Evolutionary conservation across 305 asterid genomes (phyloP).

Genomic region (Fraxinus xanthoxyloides): DNA sequence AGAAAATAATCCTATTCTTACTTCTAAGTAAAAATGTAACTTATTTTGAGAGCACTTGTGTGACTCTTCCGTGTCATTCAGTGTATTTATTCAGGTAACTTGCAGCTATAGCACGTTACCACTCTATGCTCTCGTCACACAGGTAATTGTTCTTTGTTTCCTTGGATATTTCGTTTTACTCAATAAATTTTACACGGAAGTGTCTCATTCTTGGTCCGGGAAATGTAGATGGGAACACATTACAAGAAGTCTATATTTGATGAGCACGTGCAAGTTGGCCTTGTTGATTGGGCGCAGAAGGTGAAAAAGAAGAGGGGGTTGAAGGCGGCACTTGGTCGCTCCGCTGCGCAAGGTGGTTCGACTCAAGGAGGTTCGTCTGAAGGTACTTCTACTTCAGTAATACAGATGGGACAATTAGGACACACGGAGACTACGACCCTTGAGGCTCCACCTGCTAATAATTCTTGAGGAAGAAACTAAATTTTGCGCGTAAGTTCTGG

Average conservation of each 20-base stretch:
- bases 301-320: slow-evolving; percentile 56
- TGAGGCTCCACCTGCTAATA: slow-evolving; percentile 17
- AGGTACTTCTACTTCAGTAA: slow-evolving; percentile 27
- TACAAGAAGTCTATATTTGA: slow-evolving; percentile 90
- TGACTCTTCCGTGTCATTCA: slow-evolving; percentile 15
- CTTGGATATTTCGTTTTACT: not conserved
- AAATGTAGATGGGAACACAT: slow-evolving; percentile 82
- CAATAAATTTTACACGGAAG: not conserved
- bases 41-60: not conserved
- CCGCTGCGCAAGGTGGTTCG: slow-evolving; percentile 39
- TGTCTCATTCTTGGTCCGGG: not conserved
- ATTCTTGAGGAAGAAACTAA: slow-evolving; percentile 8
- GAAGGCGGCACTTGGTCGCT: slow-evolving; percentile 40
- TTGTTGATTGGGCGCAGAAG: slow-evolving; percentile 80
- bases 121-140: slow-evolving; percentile 86
- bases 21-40: not conserved
- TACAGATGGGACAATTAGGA: slow-evolving; percentile 47
- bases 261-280: slow-evolving; percentile 77
- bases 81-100: slow-evolving; percentile 79
- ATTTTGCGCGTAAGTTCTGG: not conserved
- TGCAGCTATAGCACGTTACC: slow-evolving; percentile 97
- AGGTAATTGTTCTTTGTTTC: slow-evolving; percentile 45
- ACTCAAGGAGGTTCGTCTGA: slow-evolving; percentile 25
- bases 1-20: not conserved
- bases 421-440: slow-evolving; percentile 35